These are phyloP conservation scores for Zasmidium citrigriseum DNA, from an alignment of 2,329 filamentous ascomycete species.

Conservation along the genomic window DNA sequence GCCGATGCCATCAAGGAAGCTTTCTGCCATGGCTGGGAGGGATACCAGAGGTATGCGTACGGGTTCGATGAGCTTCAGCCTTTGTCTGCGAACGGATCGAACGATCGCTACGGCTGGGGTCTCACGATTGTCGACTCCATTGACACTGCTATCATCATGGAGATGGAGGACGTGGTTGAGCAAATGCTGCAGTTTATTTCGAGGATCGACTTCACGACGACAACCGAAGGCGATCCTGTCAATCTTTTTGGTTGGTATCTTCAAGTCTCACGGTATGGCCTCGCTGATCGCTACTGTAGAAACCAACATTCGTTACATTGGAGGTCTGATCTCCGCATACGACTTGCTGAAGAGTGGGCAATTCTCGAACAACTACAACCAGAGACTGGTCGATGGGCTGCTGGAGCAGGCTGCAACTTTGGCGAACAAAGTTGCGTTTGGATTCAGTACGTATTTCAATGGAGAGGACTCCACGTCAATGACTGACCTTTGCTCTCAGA, in stretches of 20 bases:
- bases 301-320: slow-evolving; percentile 26
- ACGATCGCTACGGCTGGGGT: slow-evolving; percentile 29
- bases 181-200: slow-evolving; percentile 25
- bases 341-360: slow-evolving; percentile 26
- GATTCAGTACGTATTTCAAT: no score
- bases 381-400: slow-evolving; percentile 19
- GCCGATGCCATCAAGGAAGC: slow-evolving; percentile 20
- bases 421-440: slow-evolving; percentile 25
- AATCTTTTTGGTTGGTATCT: slow-evolving; percentile 13
- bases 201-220: slow-evolving; percentile 39
- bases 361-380: slow-evolving; percentile 16
- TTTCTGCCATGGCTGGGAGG: slow-evolving; percentile 20
- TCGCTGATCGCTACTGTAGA: slow-evolving; percentile 11
- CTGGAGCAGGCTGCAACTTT: slow-evolving; percentile 21
- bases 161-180: slow-evolving; percentile 22
- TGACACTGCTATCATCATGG: slow-evolving; percentile 29
- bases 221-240: slow-evolving; percentile 6
- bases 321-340: slow-evolving; percentile 26
- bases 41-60: slow-evolving; percentile 38
- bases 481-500: no score
- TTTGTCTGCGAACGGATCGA: slow-evolving; percentile 13
- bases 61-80: slow-evolving; percentile 20
- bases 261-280: not conserved
- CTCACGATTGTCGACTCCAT: slow-evolving; percentile 28
- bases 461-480: no score